A percentile compares a stretch with the other conserved stretches of the same genome.
Evolutionary conservation across 2,329 filamentous ascomycete species (phyloP).

Genomic region (Xylariaceae sp.): DNA sequence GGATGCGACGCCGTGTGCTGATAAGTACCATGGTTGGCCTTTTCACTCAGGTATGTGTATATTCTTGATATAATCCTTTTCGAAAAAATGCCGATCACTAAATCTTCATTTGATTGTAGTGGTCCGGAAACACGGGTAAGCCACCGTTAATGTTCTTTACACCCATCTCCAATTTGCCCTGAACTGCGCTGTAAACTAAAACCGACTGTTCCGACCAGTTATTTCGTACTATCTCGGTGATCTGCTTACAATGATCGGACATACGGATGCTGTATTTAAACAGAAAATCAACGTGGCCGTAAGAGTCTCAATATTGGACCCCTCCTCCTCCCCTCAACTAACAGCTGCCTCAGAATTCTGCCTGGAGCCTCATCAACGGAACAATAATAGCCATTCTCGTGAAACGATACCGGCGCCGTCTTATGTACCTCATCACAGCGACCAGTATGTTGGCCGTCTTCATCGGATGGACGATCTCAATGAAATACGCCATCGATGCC

Average conservation of each 20-base stretch:
- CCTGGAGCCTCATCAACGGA: slow-evolving; percentile 43
- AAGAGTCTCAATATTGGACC: slow-evolving; percentile 2
- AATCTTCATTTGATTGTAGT: slow-evolving; percentile 1
- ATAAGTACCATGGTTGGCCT: slow-evolving; percentile 37
- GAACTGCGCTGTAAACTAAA: background rate
- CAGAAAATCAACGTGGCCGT: slow-evolving; percentile 43
- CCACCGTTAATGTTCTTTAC: background rate
- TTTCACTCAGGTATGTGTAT: slow-evolving; percentile 33
- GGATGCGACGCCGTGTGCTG: slow-evolving; percentile 37
- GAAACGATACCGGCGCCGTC: slow-evolving; percentile 33
- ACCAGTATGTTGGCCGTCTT: slow-evolving; percentile 43
- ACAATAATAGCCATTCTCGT: slow-evolving; percentile 39
- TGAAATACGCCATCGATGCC: slow-evolving; percentile 36
- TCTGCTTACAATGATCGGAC: slow-evolving; percentile 44
- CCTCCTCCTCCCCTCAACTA: background rate
- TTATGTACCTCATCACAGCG: slow-evolving; percentile 39
- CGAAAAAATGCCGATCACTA: too few relatives aligned
- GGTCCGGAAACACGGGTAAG: slow-evolving; percentile 21
- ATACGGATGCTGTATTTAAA: slow-evolving; percentile 38
- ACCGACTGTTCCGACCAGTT: slow-evolving; percentile 26
- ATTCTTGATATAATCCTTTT: too few relatives aligned
- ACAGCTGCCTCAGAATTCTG: slow-evolving; percentile 13
- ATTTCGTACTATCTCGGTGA: slow-evolving; percentile 41
- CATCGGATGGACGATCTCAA: slow-evolving; percentile 48
- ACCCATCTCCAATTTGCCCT: too few relatives aligned